Percentiles rank a stretch among this genome's conserved stretches.
phyloP scores from a whole-genome alignment of 805 yeast species.

The Ogataea ganodermae region DNA sequence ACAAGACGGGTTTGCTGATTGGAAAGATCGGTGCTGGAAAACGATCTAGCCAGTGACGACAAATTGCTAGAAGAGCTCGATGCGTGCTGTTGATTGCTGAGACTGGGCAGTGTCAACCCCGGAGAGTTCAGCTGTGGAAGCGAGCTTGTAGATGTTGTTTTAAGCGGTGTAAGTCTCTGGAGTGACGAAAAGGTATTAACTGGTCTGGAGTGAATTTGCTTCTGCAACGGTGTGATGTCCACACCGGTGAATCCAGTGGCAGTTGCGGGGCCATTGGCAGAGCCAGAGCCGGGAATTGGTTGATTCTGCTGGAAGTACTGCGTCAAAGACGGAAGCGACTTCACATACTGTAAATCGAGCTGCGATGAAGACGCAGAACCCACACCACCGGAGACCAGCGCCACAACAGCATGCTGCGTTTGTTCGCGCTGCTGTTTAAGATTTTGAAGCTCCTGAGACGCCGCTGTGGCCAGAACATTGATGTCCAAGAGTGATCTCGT shows the following conservation, averaged over 20 bases:
- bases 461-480: slow-evolving; percentile 55
- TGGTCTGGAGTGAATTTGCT: slow-evolving; percentile 22
- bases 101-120: slow-evolving; percentile 10
- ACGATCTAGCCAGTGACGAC: slow-evolving; percentile 26
- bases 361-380: slow-evolving; percentile 8
- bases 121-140: slow-evolving; percentile 15
- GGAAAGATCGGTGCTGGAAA: slow-evolving; percentile 46
- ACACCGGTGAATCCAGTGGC: slow-evolving; percentile 32
- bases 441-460: slow-evolving; percentile 53
- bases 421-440: slow-evolving; percentile 35
- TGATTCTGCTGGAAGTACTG: slow-evolving; percentile 43
- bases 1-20: slow-evolving; percentile 13
- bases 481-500: slow-evolving; percentile 40
- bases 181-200: slow-evolving; percentile 44
- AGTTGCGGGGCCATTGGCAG: slow-evolving; percentile 33
- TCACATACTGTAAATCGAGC: slow-evolving; percentile 40
- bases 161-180: slow-evolving; percentile 47
- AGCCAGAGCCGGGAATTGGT: too few species aligned
- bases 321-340: slow-evolving; percentile 53
- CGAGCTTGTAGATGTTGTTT: slow-evolving; percentile 20
- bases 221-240: slow-evolving; percentile 23
- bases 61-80: slow-evolving; percentile 13
- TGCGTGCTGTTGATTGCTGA: slow-evolving; percentile 9
- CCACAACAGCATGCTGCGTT: slow-evolving; percentile 24
- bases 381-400: slow-evolving; percentile 19